A percentile compares a stretch with the other conserved stretches of the same genome.
Evolutionary conservation across 768 basidiomycete genomes (phyloP).

Genomic region (Rhizopogon vinicolor): DNA sequence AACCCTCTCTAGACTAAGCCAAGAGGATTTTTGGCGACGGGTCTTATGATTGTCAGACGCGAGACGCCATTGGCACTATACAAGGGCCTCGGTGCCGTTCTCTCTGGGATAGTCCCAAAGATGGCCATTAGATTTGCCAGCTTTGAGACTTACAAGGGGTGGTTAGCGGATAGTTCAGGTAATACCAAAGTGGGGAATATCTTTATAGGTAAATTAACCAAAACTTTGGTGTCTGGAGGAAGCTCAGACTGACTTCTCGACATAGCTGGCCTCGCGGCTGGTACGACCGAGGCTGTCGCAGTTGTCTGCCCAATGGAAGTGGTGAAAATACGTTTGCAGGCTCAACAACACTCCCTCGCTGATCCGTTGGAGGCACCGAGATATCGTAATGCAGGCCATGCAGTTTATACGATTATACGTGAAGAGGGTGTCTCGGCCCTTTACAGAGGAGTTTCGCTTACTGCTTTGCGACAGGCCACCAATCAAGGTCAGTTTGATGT

Average conservation of each 20-base stretch:
- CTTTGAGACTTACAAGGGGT: constrained; percentile 91
- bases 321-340: constrained; percentile 96
- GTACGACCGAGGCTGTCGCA: constrained; percentile 89
- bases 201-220: constrained; percentile 66
- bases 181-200: constrained; percentile 75
- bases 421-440: constrained; percentile 86
- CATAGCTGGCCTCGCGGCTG: constrained; percentile 89
- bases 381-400: constrained; percentile 96
- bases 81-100: constrained; percentile 96
- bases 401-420: constrained; percentile 87
- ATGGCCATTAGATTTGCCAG: constrained; percentile 99
- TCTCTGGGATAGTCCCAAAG: constrained; percentile 97
- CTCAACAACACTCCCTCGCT: constrained; percentile 94
- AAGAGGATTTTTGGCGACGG: constrained; percentile 90
- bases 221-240: neutral
- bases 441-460: constrained; percentile 91
- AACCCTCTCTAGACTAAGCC: constrained; percentile 66
- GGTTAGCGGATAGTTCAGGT: constrained; percentile 70
- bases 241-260: neutral
- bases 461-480: constrained; percentile 93
- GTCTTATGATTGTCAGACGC: constrained; percentile 76
- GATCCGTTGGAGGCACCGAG: constrained; percentile 92
- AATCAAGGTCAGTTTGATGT: constrained; percentile 69
- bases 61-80: constrained; percentile 96
- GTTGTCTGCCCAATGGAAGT: constrained; percentile 99